phyloP scores from a whole-genome alignment of 768 basidiomycete species.

The Gautieria morchelliformis region DNA sequence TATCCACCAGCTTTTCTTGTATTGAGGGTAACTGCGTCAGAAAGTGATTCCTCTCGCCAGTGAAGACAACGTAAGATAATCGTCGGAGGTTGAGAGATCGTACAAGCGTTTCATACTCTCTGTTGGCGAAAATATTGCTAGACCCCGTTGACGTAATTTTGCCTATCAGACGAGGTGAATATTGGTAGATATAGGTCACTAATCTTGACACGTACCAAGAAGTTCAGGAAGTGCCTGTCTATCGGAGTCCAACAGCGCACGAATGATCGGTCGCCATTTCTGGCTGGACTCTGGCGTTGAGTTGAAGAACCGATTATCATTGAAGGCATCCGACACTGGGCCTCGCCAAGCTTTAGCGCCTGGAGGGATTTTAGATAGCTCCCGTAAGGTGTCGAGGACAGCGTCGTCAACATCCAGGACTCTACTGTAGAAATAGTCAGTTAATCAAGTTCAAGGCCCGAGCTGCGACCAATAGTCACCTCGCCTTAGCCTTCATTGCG shows the following conservation, averaged over 20 bases:
- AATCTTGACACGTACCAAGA: constrained; percentile 43
- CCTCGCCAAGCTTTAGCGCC: constrained; percentile 80
- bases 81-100: constrained; percentile 82
- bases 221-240: constrained; percentile 80
- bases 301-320: constrained; percentile 83
- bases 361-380: constrained; percentile 69
- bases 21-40: constrained; percentile 82
- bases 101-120: constrained; percentile 86
- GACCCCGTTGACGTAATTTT: constrained; percentile 73
- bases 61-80: constrained; percentile 76
- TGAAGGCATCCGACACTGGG: constrained; percentile 70
- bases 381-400: constrained; percentile 58
- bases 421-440: constrained; percentile 37
- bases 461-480: constrained; percentile 32
- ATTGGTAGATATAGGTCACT: background rate
- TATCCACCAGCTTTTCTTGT: constrained; percentile 96
- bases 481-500: constrained; percentile 65
- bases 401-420: constrained; percentile 60
- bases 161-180: constrained; percentile 12
- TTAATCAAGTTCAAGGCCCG: background rate
- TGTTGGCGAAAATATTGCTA: constrained; percentile 91
- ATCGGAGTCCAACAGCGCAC: constrained; percentile 74
- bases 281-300: constrained; percentile 44
- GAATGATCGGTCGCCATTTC: constrained; percentile 73
- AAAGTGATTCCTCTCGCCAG: constrained; percentile 87